Base-by-base conservation (phyloP, 1,284 basidiomycete species). In the Thecaphora thlaspeos region DNA sequence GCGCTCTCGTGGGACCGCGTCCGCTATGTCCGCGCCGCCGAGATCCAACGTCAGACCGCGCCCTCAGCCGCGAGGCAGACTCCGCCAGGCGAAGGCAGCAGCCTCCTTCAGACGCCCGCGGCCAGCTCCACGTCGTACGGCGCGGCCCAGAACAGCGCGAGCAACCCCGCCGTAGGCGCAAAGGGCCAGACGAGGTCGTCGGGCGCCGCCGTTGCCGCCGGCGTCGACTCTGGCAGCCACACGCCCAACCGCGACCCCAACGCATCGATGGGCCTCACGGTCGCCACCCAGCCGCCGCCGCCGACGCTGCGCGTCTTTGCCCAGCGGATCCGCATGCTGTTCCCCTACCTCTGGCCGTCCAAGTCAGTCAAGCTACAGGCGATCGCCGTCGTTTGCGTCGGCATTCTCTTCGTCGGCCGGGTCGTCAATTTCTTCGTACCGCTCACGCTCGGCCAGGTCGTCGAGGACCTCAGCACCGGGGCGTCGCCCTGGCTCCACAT, bases 261-360 rank as follows among this genome's bases (percentile, higher is more conserved):
- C 30, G 70, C 66, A 11, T 66, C 62, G 14, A 72, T 75, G 71
- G 71, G 71, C 37, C 62, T 74, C 26, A 51, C 63, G n/a, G 57
- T 75, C 23, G 51, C 63, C 17, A 48, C 63, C 12, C 21, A 42
- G 30, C 69, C 74, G 11, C 71, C 73, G 11, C 64, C 74, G 10
- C 70, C 75, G 2, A 70, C 74, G 2, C 60, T 77, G 40, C 47
- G 50, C 41, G 46, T 56, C 41, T 75, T 77, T 36, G 32, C 68
- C 37, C 51, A 65, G n/a, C 65, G 78, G 46, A 79, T 90, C 53
- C 80, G 81, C 45, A 83, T 83, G 51, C 81, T 91, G 34, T 80
- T 83, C 23, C 90, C 89, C 4, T 89, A 89, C 79, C 83, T 92
- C 11, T 92, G 89, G 89, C 90, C 90, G 7, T 82, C 82, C 48